phyloP scores from a whole-genome alignment of 2,329 filamentous ascomycete species.

The Ophiostoma himal-ulmi region DNA sequence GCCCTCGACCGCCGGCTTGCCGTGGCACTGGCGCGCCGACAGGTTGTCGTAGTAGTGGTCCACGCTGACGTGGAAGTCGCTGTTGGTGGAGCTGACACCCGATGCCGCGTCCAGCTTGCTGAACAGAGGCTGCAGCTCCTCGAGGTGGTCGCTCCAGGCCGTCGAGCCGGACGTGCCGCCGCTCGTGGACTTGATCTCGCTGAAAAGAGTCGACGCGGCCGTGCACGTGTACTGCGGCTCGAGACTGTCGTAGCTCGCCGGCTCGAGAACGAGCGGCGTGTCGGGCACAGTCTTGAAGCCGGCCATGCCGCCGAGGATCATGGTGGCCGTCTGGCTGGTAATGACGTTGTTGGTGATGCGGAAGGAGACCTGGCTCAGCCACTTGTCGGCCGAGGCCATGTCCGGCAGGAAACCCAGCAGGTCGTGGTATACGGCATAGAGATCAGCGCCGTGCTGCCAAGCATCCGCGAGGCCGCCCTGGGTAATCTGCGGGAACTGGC shows the following conservation, averaged over 20 bases:
- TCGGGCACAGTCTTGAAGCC: constrained; percentile 50
- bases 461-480: constrained; percentile 65
- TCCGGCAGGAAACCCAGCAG: constrained; percentile 62
- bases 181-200: constrained; percentile 15
- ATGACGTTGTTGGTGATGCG: constrained; percentile 78
- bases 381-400: constrained; percentile 33
- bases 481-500: constrained; percentile 78
- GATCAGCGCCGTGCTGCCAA: constrained; percentile 67
- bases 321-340: constrained; percentile 72
- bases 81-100: constrained; percentile 51
- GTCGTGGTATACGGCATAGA: constrained; percentile 69
- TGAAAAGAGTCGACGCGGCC: constrained; percentile 35
- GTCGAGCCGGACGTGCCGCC: not conserved
- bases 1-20: constrained; percentile 52
- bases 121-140: constrained; percentile 46
- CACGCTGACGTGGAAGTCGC: constrained; percentile 63
- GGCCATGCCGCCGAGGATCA: constrained; percentile 68
- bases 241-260: constrained; percentile 60
- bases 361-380: constrained; percentile 49
- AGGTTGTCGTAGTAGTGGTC: constrained; percentile 86
- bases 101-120: constrained; percentile 60
- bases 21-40: constrained; percentile 70
- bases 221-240: constrained; percentile 67
- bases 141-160: constrained; percentile 26
- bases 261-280: constrained; percentile 46